phyloP scores from a whole-genome alignment of 139 green algal species.

The Mesotaenium endlicherianum region DNA sequence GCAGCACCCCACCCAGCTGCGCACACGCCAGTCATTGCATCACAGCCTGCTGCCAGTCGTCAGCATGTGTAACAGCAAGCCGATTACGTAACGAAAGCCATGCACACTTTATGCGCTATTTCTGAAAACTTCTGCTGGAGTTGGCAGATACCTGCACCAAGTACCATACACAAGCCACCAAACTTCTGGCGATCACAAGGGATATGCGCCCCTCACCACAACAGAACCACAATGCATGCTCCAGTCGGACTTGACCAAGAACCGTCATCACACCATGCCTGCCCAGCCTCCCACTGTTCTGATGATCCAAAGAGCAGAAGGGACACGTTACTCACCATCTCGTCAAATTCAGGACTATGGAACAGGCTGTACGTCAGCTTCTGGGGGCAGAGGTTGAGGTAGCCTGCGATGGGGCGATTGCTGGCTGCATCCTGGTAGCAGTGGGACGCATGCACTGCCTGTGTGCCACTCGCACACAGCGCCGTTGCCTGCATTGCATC shows the following conservation, averaged over 20 bases:
- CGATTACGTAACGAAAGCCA: neutral
- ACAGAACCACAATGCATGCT: neutral
- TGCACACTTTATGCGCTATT: no score
- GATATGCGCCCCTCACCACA: neutral
- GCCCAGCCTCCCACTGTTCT: no score
- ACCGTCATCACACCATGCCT: neutral
- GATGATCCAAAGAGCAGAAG: no score
- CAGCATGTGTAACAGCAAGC: neutral
- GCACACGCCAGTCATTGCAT: neutral
- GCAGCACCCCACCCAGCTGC: neutral
- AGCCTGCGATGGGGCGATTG: neutral
- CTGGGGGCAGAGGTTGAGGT: conserved; percentile 1
- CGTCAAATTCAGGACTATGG: neutral
- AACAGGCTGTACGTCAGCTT: neutral
- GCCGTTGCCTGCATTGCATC: neutral
- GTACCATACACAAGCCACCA: no score
- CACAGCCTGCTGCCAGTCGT: neutral
- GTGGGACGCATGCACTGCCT: neutral
- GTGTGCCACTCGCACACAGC: neutral
- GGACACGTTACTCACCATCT: neutral
- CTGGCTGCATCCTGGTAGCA: neutral
- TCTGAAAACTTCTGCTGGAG: no score
- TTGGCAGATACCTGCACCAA: no score
- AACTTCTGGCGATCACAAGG: neutral
- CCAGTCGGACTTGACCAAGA: neutral